Conservation (phyloP, 441 rosid species). For the Cnidoscolus chayamansa region DNA sequence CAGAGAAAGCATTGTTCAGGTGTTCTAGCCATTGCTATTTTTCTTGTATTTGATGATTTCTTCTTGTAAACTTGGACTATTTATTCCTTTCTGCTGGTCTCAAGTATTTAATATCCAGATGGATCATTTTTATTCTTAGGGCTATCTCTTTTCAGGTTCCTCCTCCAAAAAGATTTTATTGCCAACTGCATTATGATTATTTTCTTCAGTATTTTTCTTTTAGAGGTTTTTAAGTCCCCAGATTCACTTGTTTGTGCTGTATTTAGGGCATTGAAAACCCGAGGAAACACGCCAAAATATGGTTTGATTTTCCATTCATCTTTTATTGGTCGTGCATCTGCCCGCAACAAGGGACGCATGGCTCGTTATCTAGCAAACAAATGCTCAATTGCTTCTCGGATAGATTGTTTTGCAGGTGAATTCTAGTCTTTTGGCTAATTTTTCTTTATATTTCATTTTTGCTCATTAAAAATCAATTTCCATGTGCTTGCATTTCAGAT, state of each 20-base stretch:
- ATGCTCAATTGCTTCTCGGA: constrained; percentile 93
- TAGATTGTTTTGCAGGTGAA: constrained; percentile 90
- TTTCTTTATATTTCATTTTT: background rate
- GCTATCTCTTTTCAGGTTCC: background rate
- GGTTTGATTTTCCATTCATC: constrained; percentile 96
- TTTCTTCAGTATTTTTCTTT: background rate
- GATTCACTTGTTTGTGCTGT: constrained; percentile 3
- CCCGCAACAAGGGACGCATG: constrained; percentile 91
- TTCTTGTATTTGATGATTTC: constrained; percentile 5
- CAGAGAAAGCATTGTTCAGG: constrained; percentile 98
- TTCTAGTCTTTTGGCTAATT: background rate
- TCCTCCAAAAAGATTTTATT: background rate
- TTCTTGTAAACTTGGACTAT: background rate
- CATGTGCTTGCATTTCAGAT: constrained; percentile 38
- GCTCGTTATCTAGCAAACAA: constrained; percentile 96
- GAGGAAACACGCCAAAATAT: constrained; percentile 91
- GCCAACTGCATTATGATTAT: background rate
- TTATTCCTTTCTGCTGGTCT: background rate
- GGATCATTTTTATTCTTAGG: background rate
- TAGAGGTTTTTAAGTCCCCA: background rate
- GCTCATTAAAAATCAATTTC: background rate
- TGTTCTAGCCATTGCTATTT: constrained; percentile 17
- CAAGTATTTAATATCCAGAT: background rate
- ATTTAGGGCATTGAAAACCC: constrained; percentile 82
- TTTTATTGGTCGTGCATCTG: constrained; percentile 90